Conservation (phyloP, 2,329 filamentous ascomycete genomes). For the Colletotrichum tabaci region DNA sequence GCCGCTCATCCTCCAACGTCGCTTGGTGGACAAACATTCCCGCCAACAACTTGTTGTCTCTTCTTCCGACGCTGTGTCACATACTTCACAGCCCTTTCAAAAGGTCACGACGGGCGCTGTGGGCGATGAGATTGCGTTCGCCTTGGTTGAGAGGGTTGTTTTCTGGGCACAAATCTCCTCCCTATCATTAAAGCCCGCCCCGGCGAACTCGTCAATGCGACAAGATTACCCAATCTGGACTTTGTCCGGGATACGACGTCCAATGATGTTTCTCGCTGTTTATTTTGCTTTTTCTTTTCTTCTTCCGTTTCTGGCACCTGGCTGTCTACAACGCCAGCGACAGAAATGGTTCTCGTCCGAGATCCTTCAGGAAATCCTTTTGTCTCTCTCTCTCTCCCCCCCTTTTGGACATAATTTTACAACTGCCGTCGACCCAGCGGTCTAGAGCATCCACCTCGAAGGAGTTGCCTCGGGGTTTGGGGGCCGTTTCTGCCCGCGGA, state of each 20-base stretch:
- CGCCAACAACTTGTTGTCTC: slow-evolving; percentile 35
- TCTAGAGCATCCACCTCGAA: background rate
- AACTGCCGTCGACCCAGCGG: background rate
- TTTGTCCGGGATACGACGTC: slow-evolving; percentile 33
- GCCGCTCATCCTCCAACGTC: slow-evolving; percentile 21
- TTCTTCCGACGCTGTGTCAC: slow-evolving; percentile 15
- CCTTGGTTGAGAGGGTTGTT: too few species aligned
- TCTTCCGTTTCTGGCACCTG: slow-evolving; percentile 2
- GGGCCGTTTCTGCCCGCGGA: background rate
- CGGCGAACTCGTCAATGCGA: slow-evolving; percentile 29
- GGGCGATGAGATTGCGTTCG: background rate
- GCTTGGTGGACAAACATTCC: slow-evolving; percentile 36
- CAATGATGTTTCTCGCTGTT: slow-evolving; percentile 32
- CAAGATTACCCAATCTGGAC: slow-evolving; percentile 37
- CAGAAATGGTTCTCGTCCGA: background rate
- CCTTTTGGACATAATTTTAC: background rate
- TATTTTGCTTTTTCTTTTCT: slow-evolving; percentile 32
- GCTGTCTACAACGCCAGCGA: slow-evolving; percentile 27
- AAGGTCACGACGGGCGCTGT: background rate
- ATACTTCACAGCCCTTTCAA: background rate
- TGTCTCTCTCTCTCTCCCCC: background rate
- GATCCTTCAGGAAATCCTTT: background rate
- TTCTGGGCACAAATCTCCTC: too few species aligned
- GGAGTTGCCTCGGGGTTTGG: background rate
- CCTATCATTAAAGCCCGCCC: slow-evolving; percentile 29